Percentiles rank a stretch among this genome's conserved stretches.
Conservation (phyloP, 768 basidiomycete species). For the Lactifluus pinguis region DNA sequence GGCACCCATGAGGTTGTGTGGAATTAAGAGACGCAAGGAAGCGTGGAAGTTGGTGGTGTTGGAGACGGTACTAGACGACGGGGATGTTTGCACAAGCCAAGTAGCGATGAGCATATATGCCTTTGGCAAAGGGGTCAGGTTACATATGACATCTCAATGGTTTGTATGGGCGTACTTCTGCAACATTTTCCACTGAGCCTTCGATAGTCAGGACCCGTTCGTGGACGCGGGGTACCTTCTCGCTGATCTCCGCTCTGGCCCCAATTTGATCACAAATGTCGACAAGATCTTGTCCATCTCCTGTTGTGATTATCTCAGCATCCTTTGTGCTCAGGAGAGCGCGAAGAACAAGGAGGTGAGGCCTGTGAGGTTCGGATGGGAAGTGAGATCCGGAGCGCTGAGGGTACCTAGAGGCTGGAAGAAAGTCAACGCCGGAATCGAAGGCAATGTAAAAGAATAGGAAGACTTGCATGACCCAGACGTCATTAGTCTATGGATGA, state of each 20-base stretch:
- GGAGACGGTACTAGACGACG: conserved; percentile 63
- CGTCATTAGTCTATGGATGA: conserved; percentile 42
- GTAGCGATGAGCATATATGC: conserved; percentile 88
- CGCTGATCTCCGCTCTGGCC: conserved; percentile 97
- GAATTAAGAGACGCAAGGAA: conserved; percentile 93
- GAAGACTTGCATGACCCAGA: conserved; percentile 39
- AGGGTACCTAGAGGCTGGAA: conserved; percentile 29
- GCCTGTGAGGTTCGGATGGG: conserved; percentile 56
- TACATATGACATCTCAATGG: conserved; percentile 11
- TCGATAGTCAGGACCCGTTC: conserved; percentile 94
- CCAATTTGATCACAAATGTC: conserved; percentile 91
- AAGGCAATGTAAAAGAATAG: conserved; percentile 17
- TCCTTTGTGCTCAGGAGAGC: conserved; percentile 96
- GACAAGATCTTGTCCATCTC: conserved; percentile 94
- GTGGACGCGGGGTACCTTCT: conserved; percentile 94
- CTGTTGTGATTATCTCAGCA: conserved; percentile 94
- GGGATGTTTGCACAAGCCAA: conserved; percentile 19
- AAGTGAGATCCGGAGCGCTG: conserved; percentile 25
- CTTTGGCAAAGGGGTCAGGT: conserved; percentile 31
- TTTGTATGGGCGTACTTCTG: conserved; percentile 50
- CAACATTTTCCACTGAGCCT: conserved; percentile 85
- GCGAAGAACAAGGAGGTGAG: conserved; percentile 79
- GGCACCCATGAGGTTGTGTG: conserved; percentile 98
- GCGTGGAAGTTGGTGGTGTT: conserved; percentile 56
- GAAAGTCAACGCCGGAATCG: conserved; percentile 19